A percentile compares a stretch with the other conserved stretches of the same genome.
Conservation (phyloP, 768 basidiomycete genomes). For the Trametes sanguinea region DNA sequence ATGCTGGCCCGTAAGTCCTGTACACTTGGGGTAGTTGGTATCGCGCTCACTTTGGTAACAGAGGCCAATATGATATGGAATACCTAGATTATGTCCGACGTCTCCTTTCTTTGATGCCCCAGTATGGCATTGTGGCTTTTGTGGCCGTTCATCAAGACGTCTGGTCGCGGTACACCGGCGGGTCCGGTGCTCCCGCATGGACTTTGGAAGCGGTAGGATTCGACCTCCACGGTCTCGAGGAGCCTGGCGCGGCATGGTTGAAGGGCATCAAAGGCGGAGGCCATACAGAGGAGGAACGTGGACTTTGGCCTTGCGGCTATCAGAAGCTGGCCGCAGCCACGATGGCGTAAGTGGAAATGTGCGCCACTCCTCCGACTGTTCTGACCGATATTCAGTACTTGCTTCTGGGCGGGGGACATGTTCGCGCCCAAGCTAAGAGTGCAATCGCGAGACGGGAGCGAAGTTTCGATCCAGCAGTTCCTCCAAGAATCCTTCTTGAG, state of each 20-base stretch:
- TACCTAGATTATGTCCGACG: constrained; percentile 79
- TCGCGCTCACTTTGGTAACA: constrained; percentile 30
- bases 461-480: constrained; percentile 74
- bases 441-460: constrained; percentile 46
- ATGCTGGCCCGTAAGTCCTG: constrained; percentile 79
- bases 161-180: constrained; percentile 93
- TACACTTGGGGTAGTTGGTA: background rate
- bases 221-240: constrained; percentile 76
- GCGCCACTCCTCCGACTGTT: background rate
- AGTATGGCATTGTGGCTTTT: constrained; percentile 74
- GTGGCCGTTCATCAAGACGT: constrained; percentile 92
- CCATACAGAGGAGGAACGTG: constrained; percentile 74
- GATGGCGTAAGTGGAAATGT: constrained; percentile 68
- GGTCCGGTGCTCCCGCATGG: constrained; percentile 97
- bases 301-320: constrained; percentile 93
- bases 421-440: constrained; percentile 77
- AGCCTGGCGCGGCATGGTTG: constrained; percentile 86
- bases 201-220: constrained; percentile 87
- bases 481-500: constrained; percentile 81
- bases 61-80: constrained; percentile 80
- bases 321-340: constrained; percentile 92
- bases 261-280: constrained; percentile 77
- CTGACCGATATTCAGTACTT: constrained; percentile 56
- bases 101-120: constrained; percentile 67
- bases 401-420: constrained; percentile 90